These are phyloP conservation scores for Agapanthus africanus DNA, from an alignment of 106 monocot species.

Conservation along the genomic window DNA sequence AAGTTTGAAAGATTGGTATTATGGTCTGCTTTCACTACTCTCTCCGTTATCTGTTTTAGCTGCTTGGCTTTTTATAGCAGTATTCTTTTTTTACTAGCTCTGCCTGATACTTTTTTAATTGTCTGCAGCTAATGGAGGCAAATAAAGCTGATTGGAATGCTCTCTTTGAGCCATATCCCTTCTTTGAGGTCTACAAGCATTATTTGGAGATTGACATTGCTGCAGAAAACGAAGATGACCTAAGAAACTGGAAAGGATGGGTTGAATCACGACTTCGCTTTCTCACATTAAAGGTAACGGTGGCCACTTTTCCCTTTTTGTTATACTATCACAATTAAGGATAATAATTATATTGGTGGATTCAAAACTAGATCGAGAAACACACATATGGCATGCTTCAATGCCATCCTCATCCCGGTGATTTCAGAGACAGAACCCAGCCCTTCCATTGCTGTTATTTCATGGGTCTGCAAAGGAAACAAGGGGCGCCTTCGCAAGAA, in stretches of 20 bases:
- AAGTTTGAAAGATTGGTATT: background rate
- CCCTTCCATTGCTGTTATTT: conserved; percentile 59
- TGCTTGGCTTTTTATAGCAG: background rate
- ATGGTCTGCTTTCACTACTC: background rate
- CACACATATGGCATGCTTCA: conserved; percentile 79
- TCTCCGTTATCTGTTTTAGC: background rate
- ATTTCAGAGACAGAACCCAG: conserved; percentile 55
- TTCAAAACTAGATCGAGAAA: conserved; percentile 77
- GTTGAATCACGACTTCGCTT: conserved; percentile 87
- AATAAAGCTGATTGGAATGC: conserved; percentile 64
- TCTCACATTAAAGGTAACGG: conserved; percentile 81
- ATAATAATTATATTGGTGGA: too few species aligned
- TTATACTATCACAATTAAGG: too few species aligned
- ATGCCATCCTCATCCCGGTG: conserved; percentile 79
- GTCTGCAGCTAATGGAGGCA: conserved; percentile 61
- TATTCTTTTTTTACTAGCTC: background rate
- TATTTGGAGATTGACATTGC: conserved; percentile 78
- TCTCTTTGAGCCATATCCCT: conserved; percentile 77
- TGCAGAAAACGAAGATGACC: conserved; percentile 79
- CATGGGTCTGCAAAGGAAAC: conserved; percentile 86
- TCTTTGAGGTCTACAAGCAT: conserved; percentile 87
- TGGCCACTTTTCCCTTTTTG: too few species aligned
- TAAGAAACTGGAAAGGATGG: conserved; percentile 96
- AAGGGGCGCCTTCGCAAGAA: conserved; percentile 43
- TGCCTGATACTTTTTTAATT: background rate